Percentiles rank a stretch among this genome's conserved stretches.
phyloP scores from a whole-genome alignment of 1,284 basidiomycete genomes.

The Boletellus deceptivus region DNA sequence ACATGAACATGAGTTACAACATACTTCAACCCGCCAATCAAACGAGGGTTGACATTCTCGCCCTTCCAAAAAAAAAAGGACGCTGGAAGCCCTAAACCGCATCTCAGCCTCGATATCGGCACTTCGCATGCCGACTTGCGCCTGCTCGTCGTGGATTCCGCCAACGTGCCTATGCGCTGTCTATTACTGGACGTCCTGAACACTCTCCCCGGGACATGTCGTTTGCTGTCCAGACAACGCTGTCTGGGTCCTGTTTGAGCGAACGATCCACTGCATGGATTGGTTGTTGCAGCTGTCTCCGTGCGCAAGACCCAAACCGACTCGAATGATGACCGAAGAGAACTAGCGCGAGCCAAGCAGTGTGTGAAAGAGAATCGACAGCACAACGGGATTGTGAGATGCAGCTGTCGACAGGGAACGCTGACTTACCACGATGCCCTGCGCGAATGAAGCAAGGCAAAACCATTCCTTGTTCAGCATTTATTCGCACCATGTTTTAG shows the following conservation, averaged over 20 bases:
- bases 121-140: neutral
- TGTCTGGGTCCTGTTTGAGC: neutral
- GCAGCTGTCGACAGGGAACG: neutral
- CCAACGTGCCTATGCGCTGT: constrained; percentile 2
- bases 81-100: neutral
- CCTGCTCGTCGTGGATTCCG: neutral
- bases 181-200: neutral
- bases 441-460: neutral
- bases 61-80: too few species aligned
- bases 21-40: too few species aligned
- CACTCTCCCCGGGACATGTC: neutral
- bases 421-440: constrained; percentile 20
- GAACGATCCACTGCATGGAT: neutral
- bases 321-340: constrained; percentile 17
- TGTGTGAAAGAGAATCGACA: neutral
- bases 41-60: too few species aligned
- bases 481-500: neutral
- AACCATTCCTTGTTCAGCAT: neutral
- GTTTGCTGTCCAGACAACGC: neutral
- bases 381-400: neutral
- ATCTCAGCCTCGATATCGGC: neutral
- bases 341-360: neutral
- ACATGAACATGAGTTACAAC: too few species aligned
- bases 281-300: neutral
- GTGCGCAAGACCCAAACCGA: constrained; percentile 16